Evolutionary conservation across 768 basidiomycete genomes (phyloP).

Genomic region (Tricholoma furcatifolium): DNA sequence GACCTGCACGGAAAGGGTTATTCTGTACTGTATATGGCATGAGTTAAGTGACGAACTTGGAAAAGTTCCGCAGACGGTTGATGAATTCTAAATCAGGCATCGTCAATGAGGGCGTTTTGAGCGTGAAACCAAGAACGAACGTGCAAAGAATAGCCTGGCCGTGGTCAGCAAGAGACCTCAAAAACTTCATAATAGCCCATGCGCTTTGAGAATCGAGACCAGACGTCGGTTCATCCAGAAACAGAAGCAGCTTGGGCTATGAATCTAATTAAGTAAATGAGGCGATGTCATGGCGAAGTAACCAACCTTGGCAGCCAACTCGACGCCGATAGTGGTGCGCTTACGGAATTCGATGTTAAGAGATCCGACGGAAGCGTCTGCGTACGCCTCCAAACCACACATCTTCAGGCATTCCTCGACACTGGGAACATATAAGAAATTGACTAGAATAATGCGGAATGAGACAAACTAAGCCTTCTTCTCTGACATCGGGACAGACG

Average conservation of each 20-base stretch:
- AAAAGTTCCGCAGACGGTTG: slow-evolving; percentile 85
- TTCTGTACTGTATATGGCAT: not conserved
- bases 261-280: not conserved
- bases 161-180: slow-evolving; percentile 71
- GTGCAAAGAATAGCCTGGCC: slow-evolving; percentile 94
- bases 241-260: slow-evolving; percentile 75
- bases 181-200: slow-evolving; percentile 77
- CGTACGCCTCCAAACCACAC: slow-evolving; percentile 60
- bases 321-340: slow-evolving; percentile 54
- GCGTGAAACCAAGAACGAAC: slow-evolving; percentile 30
- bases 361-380: slow-evolving; percentile 65
- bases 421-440: slow-evolving; percentile 19
- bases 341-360: slow-evolving; percentile 49
- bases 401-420: slow-evolving; percentile 54
- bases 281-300: not conserved
- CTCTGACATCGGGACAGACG: slow-evolving; percentile 58
- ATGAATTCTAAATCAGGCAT: slow-evolving; percentile 18
- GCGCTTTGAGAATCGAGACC: slow-evolving; percentile 87
- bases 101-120: not conserved
- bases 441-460: not conserved
- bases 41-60: slow-evolving; percentile 35
- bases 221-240: slow-evolving; percentile 88
- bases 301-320: slow-evolving; percentile 77
- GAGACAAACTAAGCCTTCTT: slow-evolving; percentile 76
- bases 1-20: slow-evolving; percentile 29